Conservation (phyloP, 495 filamentous ascomycete genomes). For the Apodospora peruviana region DNA sequence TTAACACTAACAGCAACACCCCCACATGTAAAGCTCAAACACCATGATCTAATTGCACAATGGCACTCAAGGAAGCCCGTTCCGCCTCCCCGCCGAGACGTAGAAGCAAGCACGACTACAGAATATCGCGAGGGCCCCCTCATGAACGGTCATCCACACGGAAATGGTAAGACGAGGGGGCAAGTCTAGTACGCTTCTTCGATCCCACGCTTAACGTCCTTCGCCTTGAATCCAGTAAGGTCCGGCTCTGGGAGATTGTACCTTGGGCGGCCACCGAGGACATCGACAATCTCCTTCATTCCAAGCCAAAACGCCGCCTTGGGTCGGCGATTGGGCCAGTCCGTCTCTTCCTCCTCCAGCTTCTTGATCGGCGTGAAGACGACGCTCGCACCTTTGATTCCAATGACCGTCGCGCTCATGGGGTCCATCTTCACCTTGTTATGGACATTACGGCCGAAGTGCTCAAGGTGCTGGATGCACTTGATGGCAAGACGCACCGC, state of each 20-base stretch:
- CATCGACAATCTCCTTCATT: constrained; percentile 77
- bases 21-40: too few relatives aligned
- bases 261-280: constrained; percentile 65
- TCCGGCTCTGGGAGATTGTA: constrained; percentile 38
- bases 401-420: constrained; percentile 74
- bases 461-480: constrained; percentile 84
- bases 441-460: constrained; percentile 58
- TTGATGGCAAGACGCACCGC: constrained; percentile 88
- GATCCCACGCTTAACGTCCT: constrained; percentile 50
- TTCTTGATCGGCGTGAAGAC: constrained; percentile 74
- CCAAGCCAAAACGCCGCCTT: constrained; percentile 80
- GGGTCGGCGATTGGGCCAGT: constrained; percentile 86
- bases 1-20: too few relatives aligned
- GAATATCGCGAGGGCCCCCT: too few relatives aligned
- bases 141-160: too few relatives aligned
- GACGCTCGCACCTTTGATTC: constrained; percentile 83
- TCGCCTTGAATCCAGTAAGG: constrained; percentile 43
- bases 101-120: too few relatives aligned
- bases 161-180: too few relatives aligned
- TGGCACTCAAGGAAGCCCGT: too few relatives aligned
- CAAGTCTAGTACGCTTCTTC: too few relatives aligned
- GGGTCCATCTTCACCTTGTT: constrained; percentile 66
- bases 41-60: too few relatives aligned
- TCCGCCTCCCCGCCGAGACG: too few relatives aligned
- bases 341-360: constrained; percentile 78